These are phyloP conservation scores for Fusarium fujikuroi DNA, from an alignment of 2,329 filamentous ascomycete genomes.

Conservation along the genomic window DNA sequence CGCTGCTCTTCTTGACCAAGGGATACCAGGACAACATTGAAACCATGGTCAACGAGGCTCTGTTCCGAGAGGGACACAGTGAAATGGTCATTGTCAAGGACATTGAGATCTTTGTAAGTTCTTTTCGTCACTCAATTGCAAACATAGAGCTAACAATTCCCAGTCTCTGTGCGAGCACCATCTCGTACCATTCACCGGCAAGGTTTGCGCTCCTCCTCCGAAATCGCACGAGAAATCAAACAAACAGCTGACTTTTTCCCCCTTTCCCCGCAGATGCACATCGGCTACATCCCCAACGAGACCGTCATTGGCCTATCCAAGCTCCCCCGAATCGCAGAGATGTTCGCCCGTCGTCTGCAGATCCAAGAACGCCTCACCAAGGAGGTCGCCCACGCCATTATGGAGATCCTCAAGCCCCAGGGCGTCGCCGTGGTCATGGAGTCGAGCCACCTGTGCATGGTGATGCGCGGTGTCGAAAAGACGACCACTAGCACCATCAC, in stretches of 20 bases:
- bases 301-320: conserved; percentile 96
- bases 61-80: conserved; percentile 96
- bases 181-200: conserved; percentile 94
- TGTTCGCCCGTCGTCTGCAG: conserved; percentile 93
- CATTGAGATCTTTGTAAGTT: conserved; percentile 77
- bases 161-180: conserved; percentile 95
- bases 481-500: conserved; percentile 88
- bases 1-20: conserved; percentile 94
- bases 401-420: conserved; percentile 91
- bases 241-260: conserved; percentile 5
- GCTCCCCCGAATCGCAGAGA: conserved; percentile 92
- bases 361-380: conserved; percentile 97
- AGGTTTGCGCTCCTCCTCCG: conserved; percentile 64
- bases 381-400: conserved; percentile 93
- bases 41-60: conserved; percentile 91
- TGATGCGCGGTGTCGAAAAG: conserved; percentile 98
- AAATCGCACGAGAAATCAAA: neutral
- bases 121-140: neutral
- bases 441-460: conserved; percentile 96
- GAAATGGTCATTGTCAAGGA: conserved; percentile 98
- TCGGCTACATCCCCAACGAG: conserved; percentile 93
- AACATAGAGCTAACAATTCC: neutral
- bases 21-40: conserved; percentile 95
- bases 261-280: conserved; percentile 80
- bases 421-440: conserved; percentile 98